Evolutionary conservation across 371 early-diverging fungal species (phyloP).

Genomic region (Mortierella sp.): DNA sequence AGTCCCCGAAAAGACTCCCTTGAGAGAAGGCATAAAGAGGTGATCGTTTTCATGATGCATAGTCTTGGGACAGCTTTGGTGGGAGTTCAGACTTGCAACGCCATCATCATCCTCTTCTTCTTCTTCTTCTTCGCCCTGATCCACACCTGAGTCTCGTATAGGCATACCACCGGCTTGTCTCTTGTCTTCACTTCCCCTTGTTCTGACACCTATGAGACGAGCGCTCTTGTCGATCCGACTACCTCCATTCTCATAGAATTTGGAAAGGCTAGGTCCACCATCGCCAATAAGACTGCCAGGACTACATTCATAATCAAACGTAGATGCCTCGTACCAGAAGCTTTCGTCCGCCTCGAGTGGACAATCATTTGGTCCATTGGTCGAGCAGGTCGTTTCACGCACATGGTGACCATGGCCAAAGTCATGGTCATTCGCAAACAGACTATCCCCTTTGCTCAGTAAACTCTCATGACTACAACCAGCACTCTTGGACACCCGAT

Average conservation of each 20-base stretch:
- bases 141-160: background rate
- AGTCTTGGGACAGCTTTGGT: constrained; percentile 22
- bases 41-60: constrained; percentile 30
- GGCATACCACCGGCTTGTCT: too few species aligned
- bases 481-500: constrained; percentile 16
- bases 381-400: background rate
- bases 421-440: background rate
- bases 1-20: constrained; percentile 35
- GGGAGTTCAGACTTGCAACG: constrained; percentile 35
- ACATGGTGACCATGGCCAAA: background rate
- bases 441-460: background rate
- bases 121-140: constrained; percentile 40
- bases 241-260: background rate
- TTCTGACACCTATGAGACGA: too few species aligned
- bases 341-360: constrained; percentile 35
- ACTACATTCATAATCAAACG: constrained; percentile 41
- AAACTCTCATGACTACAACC: background rate
- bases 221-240: too few species aligned
- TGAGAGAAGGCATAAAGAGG: constrained; percentile 43
- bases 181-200: too few species aligned
- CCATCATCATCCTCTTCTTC: constrained; percentile 24
- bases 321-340: constrained; percentile 50
- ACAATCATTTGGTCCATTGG: background rate
- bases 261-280: constrained; percentile 23
- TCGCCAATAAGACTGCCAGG: constrained; percentile 38